Evolutionary conservation across 768 basidiomycete genomes (phyloP).

Genomic region (Glaciozyma martinii): DNA sequence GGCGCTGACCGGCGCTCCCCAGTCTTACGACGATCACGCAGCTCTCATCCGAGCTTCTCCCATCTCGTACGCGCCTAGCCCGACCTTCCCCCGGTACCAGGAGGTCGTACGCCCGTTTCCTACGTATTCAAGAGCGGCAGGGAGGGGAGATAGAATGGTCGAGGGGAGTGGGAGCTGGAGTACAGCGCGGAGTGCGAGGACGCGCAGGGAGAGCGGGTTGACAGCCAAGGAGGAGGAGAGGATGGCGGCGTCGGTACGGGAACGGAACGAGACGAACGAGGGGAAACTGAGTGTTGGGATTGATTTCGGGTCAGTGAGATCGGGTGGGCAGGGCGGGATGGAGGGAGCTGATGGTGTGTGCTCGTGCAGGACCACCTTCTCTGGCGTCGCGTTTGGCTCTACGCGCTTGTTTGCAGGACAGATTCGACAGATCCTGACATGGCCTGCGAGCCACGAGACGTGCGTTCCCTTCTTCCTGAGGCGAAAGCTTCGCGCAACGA

Average conservation of each 20-base stretch:
- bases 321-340: not conserved
- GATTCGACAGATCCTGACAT: conserved; percentile 73
- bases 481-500: no score
- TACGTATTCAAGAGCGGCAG: no score
- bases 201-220: not conserved
- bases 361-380: conserved; percentile 30
- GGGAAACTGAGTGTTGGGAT: conserved; percentile 26
- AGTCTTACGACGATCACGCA: no score
- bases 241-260: not conserved
- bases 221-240: not conserved
- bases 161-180: no score
- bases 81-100: no score
- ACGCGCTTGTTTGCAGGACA: conserved; percentile 61
- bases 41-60: no score
- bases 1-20: no score
- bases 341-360: not conserved
- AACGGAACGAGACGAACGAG: conserved; percentile 1
- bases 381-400: conserved; percentile 57
- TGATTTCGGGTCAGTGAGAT: conserved; percentile 24
- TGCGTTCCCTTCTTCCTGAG: conserved; percentile 36
- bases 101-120: no score
- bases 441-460: conserved; percentile 78
- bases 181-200: no score
- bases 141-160: no score
- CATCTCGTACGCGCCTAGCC: no score